Percentiles rank a stretch among this genome's conserved stretches.
phyloP scores from a whole-genome alignment of 371 early-diverging fungal genomes.

The Batkoa obscura region DNA sequence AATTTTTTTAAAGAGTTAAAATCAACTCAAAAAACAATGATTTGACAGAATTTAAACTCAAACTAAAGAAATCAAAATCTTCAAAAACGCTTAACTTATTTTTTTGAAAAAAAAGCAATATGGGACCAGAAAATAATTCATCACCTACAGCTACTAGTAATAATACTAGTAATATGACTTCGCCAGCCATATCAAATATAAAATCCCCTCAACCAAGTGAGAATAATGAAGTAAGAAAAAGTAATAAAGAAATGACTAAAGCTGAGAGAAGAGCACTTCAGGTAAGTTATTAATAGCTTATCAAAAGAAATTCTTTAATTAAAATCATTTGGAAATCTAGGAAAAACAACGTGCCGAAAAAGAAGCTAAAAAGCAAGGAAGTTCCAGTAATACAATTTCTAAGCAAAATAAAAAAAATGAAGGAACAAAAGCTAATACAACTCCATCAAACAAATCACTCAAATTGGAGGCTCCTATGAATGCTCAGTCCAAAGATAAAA shows the following conservation, averaged over 20 bases:
- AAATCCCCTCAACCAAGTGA: neutral
- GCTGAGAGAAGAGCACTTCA: conserved; percentile 71
- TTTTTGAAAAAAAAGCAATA: neutral
- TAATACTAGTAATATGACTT: neutral
- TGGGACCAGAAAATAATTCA: neutral
- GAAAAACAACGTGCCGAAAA: conserved; percentile 60
- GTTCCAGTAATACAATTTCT: conserved; percentile 15
- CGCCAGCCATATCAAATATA: neutral
- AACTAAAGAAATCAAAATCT: neutral
- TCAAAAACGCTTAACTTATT: neutral
- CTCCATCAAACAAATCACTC: conserved; percentile 4
- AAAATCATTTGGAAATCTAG: conserved; percentile 15
- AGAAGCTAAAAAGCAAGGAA: conserved; percentile 25
- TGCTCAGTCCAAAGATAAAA: conserved; percentile 12
- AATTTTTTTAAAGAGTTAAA: neutral
- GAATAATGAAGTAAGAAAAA: conserved; percentile 14
- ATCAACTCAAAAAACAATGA: no score
- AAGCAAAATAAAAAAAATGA: conserved; percentile 11
- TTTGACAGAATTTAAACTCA: neutral
- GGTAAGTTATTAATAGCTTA: conserved; percentile 8
- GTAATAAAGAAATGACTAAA: conserved; percentile 64
- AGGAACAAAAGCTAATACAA: neutral
- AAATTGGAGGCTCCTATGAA: conserved; percentile 12
- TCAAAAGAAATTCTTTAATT: neutral
- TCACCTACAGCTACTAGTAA: neutral